A percentile compares a stretch with the other conserved stretches of the same genome.
phyloP scores from a whole-genome alignment of 2,329 filamentous ascomycete species.

The Exophiala xenobiotica region DNA sequence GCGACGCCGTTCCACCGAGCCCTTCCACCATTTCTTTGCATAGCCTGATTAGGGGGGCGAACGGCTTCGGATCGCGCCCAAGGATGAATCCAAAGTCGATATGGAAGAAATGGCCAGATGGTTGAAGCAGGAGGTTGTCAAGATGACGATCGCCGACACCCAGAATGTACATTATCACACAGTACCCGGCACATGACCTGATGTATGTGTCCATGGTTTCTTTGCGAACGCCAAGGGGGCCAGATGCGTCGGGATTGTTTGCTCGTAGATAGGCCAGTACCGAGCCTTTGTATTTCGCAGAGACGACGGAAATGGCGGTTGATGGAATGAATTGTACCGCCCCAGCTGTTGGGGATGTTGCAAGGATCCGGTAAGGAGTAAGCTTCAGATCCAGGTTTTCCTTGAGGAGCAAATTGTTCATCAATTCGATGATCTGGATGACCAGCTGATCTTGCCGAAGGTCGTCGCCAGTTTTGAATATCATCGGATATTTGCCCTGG shows the following conservation, averaged over 20 bases:
- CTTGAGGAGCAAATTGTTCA: conserved; percentile 93
- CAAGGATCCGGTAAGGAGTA: conserved; percentile 93
- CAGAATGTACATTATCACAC: conserved; percentile 96
- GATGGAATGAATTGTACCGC: conserved; percentile 93
- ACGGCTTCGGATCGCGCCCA: conserved; percentile 93
- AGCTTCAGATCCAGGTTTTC: conserved; percentile 95
- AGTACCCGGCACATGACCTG: conserved; percentile 94
- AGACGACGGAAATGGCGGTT: conserved; percentile 76
- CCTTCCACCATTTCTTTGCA: conserved; percentile 98
- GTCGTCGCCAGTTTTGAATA: conserved; percentile 97
- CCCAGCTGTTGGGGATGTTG: conserved; percentile 83
- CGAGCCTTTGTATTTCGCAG: conserved; percentile 75
- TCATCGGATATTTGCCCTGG: conserved; percentile 79
- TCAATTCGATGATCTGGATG: conserved; percentile 94
- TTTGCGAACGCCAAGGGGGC: conserved; percentile 81
- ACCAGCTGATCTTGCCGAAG: conserved; percentile 95
- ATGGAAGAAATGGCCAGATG: conserved; percentile 94
- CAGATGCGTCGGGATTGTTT: conserved; percentile 82
- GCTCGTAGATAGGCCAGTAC: conserved; percentile 79
- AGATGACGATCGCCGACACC: conserved; percentile 94
- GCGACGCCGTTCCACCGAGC: conserved; percentile 82
- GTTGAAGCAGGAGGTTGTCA: conserved; percentile 88
- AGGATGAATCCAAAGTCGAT: conserved; percentile 98
- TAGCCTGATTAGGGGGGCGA: conserved; percentile 94
- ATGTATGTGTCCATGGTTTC: conserved; percentile 94